Conservation (phyloP, 208 protist genomes). For the Wallacemonas rigidus region DNA sequence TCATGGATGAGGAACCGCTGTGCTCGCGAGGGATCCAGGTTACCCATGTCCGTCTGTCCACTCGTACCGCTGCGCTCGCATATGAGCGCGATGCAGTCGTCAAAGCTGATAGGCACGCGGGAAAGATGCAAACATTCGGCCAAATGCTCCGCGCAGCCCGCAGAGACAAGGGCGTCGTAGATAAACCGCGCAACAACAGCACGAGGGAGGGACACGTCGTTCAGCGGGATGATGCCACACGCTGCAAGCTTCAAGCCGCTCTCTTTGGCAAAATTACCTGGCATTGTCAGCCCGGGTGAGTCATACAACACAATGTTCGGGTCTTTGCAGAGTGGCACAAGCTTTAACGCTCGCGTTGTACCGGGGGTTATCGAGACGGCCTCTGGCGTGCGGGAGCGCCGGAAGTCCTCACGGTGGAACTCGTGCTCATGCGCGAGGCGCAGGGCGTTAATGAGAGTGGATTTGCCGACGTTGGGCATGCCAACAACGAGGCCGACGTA, state of each 20-base stretch:
- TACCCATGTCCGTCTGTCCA: slow-evolving; percentile 82
- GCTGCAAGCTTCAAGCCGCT: slow-evolving; percentile 85
- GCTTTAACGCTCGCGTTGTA: slow-evolving; percentile 73
- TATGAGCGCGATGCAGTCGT: slow-evolving; percentile 90
- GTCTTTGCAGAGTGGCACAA: slow-evolving; percentile 82
- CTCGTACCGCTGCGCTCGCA: slow-evolving; percentile 85
- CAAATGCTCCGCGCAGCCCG: slow-evolving; percentile 74
- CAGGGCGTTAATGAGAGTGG: slow-evolving; percentile 93
- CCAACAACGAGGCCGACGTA: slow-evolving; percentile 90
- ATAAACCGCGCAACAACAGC: slow-evolving; percentile 79
- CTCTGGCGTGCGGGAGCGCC: slow-evolving; percentile 74
- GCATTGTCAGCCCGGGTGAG: slow-evolving; percentile 86
- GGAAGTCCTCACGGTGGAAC: slow-evolving; percentile 87
- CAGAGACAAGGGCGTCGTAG: slow-evolving; percentile 75
- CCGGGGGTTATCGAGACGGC: slow-evolving; percentile 80
- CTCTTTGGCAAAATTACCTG: slow-evolving; percentile 85
- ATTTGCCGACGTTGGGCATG: slow-evolving; percentile 96
- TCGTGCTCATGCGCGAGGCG: slow-evolving; percentile 90
- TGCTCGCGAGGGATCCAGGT: slow-evolving; percentile 65
- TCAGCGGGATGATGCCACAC: slow-evolving; percentile 85
- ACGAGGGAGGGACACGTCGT: slow-evolving; percentile 73
- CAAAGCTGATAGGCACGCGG: slow-evolving; percentile 84
- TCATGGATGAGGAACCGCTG: slow-evolving; percentile 86
- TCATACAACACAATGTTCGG: slow-evolving; percentile 89
- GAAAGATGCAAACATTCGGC: slow-evolving; percentile 85